phyloP scores from a whole-genome alignment of 805 yeast genomes.

The Cyberlindnera petersonii region DNA sequence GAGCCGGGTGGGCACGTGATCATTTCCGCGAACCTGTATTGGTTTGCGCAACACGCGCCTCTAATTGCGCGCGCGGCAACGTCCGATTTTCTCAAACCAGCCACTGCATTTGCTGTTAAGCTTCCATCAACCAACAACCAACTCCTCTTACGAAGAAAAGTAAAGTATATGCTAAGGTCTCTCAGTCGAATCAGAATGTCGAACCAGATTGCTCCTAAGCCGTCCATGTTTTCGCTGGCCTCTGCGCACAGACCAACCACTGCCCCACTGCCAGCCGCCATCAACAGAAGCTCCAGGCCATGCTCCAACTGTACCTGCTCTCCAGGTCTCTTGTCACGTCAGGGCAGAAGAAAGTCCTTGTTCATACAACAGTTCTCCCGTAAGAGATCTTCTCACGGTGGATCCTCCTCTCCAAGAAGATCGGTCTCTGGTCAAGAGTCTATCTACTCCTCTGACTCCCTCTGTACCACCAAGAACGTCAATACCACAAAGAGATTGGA shows the following conservation, averaged over 20 bases:
- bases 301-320: conserved; percentile 82
- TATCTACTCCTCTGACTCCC: conserved; percentile 36
- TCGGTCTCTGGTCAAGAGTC: conserved; percentile 30
- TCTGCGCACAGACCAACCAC: conserved; percentile 21
- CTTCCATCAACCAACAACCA: too few relatives aligned
- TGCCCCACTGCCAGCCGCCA: conserved; percentile 13
- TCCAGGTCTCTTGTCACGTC: conserved; percentile 72
- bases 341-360: conserved; percentile 54
- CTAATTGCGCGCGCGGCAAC: conserved; percentile 1
- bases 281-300: conserved; percentile 37
- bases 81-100: conserved; percentile 4
- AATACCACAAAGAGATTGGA: conserved; percentile 59
- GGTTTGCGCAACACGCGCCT: not conserved
- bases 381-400: conserved; percentile 27
- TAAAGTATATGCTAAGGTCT: conserved; percentile 11
- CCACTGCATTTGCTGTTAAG: not conserved
- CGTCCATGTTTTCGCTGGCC: conserved; percentile 40
- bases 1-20: too few relatives aligned
- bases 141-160: too few relatives aligned
- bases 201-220: conserved; percentile 33
- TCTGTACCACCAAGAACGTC: conserved; percentile 40
- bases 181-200: conserved; percentile 23
- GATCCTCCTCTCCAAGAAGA: conserved; percentile 23
- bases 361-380: conserved; percentile 40
- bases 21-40: too few relatives aligned